A percentile compares a stretch with the other conserved stretches of the same genome.
phyloP scores from a whole-genome alignment of 805 yeast genomes.

The Candida boidinii region DNA sequence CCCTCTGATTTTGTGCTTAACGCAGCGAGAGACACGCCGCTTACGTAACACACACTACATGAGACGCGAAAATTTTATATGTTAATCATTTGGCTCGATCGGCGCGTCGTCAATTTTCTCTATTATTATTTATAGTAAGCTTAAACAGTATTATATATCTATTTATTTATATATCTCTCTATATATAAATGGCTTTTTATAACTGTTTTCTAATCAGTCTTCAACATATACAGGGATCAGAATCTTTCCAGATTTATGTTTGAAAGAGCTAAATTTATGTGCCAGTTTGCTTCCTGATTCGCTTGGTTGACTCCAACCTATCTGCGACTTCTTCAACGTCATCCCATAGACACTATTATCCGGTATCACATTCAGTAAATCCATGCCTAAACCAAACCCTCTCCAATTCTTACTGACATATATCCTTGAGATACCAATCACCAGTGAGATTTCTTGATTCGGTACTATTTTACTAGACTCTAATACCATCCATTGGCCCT shows the following conservation, averaged over 20 bases:
- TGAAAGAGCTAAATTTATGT: slow-evolving; percentile 41
- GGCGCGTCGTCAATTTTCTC: no score
- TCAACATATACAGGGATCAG: slow-evolving; percentile 42
- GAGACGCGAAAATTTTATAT: no score
- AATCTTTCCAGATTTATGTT: slow-evolving; percentile 42
- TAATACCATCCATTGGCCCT: slow-evolving; percentile 53
- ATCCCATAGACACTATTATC: slow-evolving; percentile 42
- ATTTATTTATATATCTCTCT: no score
- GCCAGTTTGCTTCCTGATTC: slow-evolving; percentile 57
- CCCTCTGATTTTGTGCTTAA: no score
- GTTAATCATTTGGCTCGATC: no score
- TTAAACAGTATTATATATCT: no score
- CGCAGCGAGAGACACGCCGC: no score
- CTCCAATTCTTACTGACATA: slow-evolving; percentile 38
- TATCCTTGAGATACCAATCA: slow-evolving; percentile 41
- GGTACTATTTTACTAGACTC: slow-evolving; percentile 44
- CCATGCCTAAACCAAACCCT: slow-evolving; percentile 39
- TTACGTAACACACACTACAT: no score
- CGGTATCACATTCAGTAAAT: slow-evolving; percentile 35
- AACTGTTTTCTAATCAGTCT: no score
- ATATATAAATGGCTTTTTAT: no score
- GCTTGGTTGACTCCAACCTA: slow-evolving; percentile 72
- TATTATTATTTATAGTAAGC: no score
- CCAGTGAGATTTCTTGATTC: slow-evolving; percentile 27
- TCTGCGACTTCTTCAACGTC: slow-evolving; percentile 28